Evolutionary conservation across 345 rosid species (phyloP).

Genomic region (Noccaea bulbosa): DNA sequence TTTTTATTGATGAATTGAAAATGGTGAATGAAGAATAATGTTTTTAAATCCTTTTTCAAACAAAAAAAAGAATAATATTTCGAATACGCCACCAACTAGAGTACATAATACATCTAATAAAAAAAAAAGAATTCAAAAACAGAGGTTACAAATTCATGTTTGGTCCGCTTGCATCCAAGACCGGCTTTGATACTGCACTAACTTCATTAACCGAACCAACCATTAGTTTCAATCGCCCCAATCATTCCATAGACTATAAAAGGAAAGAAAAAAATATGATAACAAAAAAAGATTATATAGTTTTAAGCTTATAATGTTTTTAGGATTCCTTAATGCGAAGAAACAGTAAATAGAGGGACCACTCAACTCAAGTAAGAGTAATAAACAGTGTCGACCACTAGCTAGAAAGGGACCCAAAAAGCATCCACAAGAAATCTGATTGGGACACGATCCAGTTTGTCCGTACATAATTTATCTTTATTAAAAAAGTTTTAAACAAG

Average conservation of each 20-base stretch:
- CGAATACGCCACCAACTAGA: no score
- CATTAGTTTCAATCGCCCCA: not conserved
- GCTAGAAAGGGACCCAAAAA: slow-evolving; percentile 19
- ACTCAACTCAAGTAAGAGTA: slow-evolving; percentile 13
- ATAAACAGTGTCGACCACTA: slow-evolving; percentile 27
- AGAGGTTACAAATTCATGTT: no score
- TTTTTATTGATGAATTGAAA: no score
- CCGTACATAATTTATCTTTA: slow-evolving; percentile 4
- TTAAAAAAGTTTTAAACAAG: not conserved
- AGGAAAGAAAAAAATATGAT: not conserved
- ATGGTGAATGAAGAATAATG: no score
- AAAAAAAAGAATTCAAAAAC: no score
- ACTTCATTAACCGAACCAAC: not conserved
- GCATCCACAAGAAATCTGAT: slow-evolving; percentile 21
- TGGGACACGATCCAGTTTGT: slow-evolving; percentile 24
- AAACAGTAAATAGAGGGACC: slow-evolving; percentile 11
- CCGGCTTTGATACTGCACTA: not conserved
- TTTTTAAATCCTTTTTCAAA: no score
- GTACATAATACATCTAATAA: no score
- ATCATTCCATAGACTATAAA: not conserved
- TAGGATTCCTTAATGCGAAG: not conserved
- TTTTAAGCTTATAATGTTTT: not conserved
- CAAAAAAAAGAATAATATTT: no score
- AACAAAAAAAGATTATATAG: not conserved
- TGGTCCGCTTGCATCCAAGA: no score